Percentiles rank a stretch among this genome's conserved stretches.
Conservation (phyloP, 257 asterid species). For the Capsicum pubescens region DNA sequence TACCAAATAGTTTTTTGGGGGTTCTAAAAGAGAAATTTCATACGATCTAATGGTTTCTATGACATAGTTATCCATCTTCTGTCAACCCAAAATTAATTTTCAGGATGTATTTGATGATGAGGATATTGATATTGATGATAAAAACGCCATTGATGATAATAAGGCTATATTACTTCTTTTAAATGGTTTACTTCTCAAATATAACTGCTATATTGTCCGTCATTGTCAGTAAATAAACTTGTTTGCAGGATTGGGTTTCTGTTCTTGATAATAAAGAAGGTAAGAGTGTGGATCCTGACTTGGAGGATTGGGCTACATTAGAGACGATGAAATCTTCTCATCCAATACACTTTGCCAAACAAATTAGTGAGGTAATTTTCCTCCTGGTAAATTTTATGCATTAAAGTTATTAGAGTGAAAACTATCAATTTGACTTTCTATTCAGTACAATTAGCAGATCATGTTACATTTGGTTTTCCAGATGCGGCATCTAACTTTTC, state of each 20-base stretch:
- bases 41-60: not conserved
- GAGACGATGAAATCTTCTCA: too few relatives aligned
- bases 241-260: conserved; percentile 86
- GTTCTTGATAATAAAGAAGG: conserved; percentile 77
- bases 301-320: conserved; percentile 95
- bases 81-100: too few relatives aligned
- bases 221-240: conserved; percentile 34
- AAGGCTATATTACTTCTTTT: conserved; percentile 39
- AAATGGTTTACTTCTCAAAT: conserved; percentile 47
- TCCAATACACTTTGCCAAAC: too few relatives aligned
- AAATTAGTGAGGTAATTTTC: too few relatives aligned
- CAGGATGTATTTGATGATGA: too few relatives aligned
- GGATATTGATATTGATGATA: conserved; percentile 42
- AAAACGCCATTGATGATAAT: conserved; percentile 55
- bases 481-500: not conserved
- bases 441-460: conserved; percentile 5
- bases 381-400: too few relatives aligned
- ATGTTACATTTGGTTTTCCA: not conserved
- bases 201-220: conserved; percentile 16
- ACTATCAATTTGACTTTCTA: too few relatives aligned
- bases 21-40: not conserved
- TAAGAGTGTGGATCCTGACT: conserved; percentile 71
- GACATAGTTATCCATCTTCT: not conserved
- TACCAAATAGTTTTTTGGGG: not conserved
- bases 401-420: too few relatives aligned